phyloP scores from a whole-genome alignment of 306 rosid species.

The Quercus cerris region DNA sequence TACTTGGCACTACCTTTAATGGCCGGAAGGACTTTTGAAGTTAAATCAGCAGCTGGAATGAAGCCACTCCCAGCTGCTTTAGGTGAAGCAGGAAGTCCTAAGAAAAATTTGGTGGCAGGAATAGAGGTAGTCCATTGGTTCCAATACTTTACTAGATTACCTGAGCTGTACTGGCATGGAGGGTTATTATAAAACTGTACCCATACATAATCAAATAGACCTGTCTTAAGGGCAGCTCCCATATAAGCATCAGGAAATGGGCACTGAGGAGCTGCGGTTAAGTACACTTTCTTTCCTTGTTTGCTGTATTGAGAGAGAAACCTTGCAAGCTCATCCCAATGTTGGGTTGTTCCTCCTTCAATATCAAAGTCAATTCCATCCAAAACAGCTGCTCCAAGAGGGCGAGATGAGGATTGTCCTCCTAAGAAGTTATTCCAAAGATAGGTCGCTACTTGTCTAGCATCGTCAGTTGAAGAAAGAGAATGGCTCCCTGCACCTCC shows the following conservation, averaged over 20 bases:
- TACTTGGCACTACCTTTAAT: slow-evolving; percentile 50
- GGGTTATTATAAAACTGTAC: slow-evolving; percentile 64
- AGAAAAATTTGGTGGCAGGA: slow-evolving; percentile 41
- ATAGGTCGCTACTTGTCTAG: slow-evolving; percentile 42
- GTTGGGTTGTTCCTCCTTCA: slow-evolving; percentile 47
- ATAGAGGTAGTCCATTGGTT: slow-evolving; percentile 44
- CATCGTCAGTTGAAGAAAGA: slow-evolving; percentile 44
- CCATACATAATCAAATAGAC: slow-evolving; percentile 64
- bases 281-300: slow-evolving; percentile 42
- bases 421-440: slow-evolving; percentile 66
- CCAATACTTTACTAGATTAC: slow-evolving; percentile 51
- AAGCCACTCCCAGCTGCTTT: slow-evolving; percentile 58
- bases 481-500: slow-evolving; percentile 53
- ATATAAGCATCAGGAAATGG: slow-evolving; percentile 60
- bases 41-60: slow-evolving; percentile 35
- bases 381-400: slow-evolving; percentile 46
- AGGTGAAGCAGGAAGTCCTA: slow-evolving; percentile 55
- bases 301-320: slow-evolving; percentile 34
- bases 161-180: slow-evolving; percentile 45
- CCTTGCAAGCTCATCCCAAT: slow-evolving; percentile 55
- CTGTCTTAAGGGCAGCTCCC: slow-evolving; percentile 46
- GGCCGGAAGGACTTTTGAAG: slow-evolving; percentile 44
- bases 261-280: slow-evolving; percentile 60
- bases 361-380: slow-evolving; percentile 70
- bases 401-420: slow-evolving; percentile 45